Evolutionary conservation across 1,139 yeast species (phyloP), one percentile per base, ranked within the genome.

Genomic region (Kodamaea sp.): DNA sequence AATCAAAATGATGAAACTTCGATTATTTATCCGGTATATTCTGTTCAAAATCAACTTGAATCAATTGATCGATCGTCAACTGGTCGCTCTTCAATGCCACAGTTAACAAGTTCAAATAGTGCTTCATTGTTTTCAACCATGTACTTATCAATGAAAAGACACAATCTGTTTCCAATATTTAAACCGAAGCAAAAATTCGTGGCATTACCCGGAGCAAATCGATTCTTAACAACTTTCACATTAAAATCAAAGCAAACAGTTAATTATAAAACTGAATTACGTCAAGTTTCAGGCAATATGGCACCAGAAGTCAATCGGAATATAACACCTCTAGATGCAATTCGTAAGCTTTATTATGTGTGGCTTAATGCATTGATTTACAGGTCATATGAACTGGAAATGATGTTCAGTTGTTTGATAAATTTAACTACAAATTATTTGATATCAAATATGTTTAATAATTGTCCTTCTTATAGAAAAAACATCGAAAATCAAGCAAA

Each of bases 341-440:
- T 70, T 27, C 57, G 71, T 29, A 45, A 46, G 24, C 52, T 70
- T 25, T 70, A 67, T 47, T 53, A 51, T 27, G 32, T 49, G 4
- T 69, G 74, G 74, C 49, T 70, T 28, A 58, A 56, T 33, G 63
- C 65, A 6, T 67, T 67, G 36, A 48, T 67, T 8, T 61, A 46
- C 42, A 52, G 51, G 20, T 58, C 68, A 20, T 54, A 45, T 41
- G 34, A 32, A 8, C 47, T 52, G 25, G 55, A 54, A 22, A 43
- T 63, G 35, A 62, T 67, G 67, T 67, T 68, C 43, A 60, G 65
- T 48, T 65, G 73, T 41, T 60, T 70, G 42, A 41, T 66, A 29
- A 69, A 69, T 43, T 57, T 70, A 37, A 64, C 72, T 27, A 64
- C 73, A 20, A 70, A 70, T 47, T 70, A 65, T 44, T 49, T 70